These are phyloP conservation scores for Talaromyces islandicus DNA, from an alignment of 2,329 filamentous ascomycete species.

Conservation along the genomic window DNA sequence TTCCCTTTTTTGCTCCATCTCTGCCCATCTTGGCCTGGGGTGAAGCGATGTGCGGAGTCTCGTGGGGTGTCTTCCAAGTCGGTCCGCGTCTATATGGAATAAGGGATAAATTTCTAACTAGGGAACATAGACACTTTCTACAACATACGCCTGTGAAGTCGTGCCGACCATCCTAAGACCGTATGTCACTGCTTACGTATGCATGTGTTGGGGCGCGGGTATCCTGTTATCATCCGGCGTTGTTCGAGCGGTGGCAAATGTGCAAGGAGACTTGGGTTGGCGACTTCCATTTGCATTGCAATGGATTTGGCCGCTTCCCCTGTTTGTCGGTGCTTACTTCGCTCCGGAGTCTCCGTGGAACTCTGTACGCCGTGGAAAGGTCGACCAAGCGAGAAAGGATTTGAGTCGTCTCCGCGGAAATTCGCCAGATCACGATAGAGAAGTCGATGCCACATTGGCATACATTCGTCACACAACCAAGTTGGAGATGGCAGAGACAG, in stretches of 20 bases:
- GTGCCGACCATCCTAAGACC: conserved; percentile 40
- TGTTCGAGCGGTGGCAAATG: conserved; percentile 42
- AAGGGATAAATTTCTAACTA: conserved; percentile 17
- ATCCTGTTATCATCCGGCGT: conserved; percentile 48
- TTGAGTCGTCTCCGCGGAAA: conserved; percentile 40
- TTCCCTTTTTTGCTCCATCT: conserved; percentile 47
- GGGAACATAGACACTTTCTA: conserved; percentile 45
- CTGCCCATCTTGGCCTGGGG: conserved; percentile 42
- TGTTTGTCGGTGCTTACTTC: conserved; percentile 41
- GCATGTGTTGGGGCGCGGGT: conserved; percentile 43
- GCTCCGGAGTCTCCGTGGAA: conserved; percentile 49
- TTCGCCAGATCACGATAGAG: conserved; percentile 59
- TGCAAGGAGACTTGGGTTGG: conserved; percentile 46
- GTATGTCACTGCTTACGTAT: conserved; percentile 42
- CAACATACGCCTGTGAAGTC: conserved; percentile 43
- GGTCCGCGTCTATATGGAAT: background rate
- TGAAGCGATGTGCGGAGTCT: conserved; percentile 43
- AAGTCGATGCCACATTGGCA: conserved; percentile 63
- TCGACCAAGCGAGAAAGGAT: conserved; percentile 40
- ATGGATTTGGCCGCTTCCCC: conserved; percentile 49
- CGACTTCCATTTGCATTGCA: conserved; percentile 47
- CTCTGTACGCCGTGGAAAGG: conserved; percentile 42
- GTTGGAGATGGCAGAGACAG: conserved; percentile 68
- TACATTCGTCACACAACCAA: conserved; percentile 64
- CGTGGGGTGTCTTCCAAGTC: conserved; percentile 11